Evolutionary conservation across 345 rosid species (phyloP).

Genomic region (Sapria himalayana): DNA sequence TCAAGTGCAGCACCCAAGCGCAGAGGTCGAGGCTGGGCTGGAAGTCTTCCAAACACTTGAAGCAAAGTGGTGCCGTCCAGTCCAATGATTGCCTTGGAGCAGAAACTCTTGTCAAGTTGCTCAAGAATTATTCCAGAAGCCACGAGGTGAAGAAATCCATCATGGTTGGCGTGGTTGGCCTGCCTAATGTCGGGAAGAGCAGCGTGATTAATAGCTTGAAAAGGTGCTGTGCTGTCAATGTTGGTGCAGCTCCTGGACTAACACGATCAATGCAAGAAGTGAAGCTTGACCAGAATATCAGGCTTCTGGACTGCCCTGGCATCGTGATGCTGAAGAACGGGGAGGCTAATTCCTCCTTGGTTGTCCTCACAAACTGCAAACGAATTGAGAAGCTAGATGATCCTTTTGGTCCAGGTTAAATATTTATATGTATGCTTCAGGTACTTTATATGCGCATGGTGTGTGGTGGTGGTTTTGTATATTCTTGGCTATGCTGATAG

Average conservation of each 20-base stretch:
- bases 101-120: conserved; percentile 67
- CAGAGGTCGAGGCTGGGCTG: conserved; percentile 85
- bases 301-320: conserved; percentile 89
- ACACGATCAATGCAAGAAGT: conserved; percentile 93
- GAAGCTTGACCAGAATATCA: conserved; percentile 78
- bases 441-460: background rate
- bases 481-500: background rate
- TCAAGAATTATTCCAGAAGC: conserved; percentile 90
- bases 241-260: conserved; percentile 87
- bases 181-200: conserved; percentile 97
- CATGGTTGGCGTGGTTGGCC: conserved; percentile 79
- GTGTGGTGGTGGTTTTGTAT: background rate
- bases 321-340: conserved; percentile 80
- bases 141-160: conserved; percentile 87
- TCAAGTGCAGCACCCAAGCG: conserved; percentile 91
- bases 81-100: conserved; percentile 99
- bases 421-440: background rate
- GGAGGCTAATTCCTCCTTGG: conserved; percentile 42
- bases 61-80: conserved; percentile 48
- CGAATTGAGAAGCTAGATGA: conserved; percentile 90
- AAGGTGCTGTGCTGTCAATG: conserved; percentile 79
- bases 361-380: conserved; percentile 88
- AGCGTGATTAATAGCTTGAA: conserved; percentile 96
- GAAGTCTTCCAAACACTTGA: conserved; percentile 51
- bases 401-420: conserved; percentile 75